Base-by-base conservation (phyloP, 805 yeast species). In the Clavispora fructus region DNA sequence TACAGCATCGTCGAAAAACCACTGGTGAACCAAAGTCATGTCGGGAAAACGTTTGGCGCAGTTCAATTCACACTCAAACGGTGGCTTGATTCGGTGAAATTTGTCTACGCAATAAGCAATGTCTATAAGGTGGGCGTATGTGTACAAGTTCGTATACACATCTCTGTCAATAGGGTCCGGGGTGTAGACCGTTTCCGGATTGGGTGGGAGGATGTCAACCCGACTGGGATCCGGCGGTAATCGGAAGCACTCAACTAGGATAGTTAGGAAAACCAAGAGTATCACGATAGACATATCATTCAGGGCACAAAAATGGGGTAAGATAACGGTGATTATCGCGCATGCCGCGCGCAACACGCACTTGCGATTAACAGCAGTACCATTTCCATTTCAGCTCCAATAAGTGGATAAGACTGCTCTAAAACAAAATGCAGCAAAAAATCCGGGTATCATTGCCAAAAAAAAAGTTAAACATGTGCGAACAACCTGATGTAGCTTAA, bases 91-190 rank as follows among this genome's bases (percentile, higher is more conserved):
- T 4, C 55, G 55, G 14, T 57, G 55, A 7, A 60, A 47, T 1
- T 57, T 47, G 4, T 69, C 64, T 8, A 73, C 61, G 49, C 78
- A 73, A 49, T 73, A 73, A 6, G 77, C 58, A 11, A 72, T 71
- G 48, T 73, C 77, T 25, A 69, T 62, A 29, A 73, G 58, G 49
- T 70, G 74, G 5, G 77, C 73, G 43, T 65, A 67, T 8, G 68
- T 64, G 57, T 55, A 64, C 42, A 69, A 55, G 41, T 62, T 60
- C n/a, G 53, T 39, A 45, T 63, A 67, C 12, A 64, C 51, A 7
- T 52, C 57, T 2, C 42, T 14, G 39, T 63, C 63, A 3, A 66
- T 49, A 11, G 59, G 61, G 23, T 47, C 29, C 6, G 60, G 58
- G 14, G 39, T 19, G 33, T 14, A 39, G 8, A 16, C 2, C 13